Conservation (phyloP, 768 basidiomycete genomes). For the Piloderma croceum region DNA sequence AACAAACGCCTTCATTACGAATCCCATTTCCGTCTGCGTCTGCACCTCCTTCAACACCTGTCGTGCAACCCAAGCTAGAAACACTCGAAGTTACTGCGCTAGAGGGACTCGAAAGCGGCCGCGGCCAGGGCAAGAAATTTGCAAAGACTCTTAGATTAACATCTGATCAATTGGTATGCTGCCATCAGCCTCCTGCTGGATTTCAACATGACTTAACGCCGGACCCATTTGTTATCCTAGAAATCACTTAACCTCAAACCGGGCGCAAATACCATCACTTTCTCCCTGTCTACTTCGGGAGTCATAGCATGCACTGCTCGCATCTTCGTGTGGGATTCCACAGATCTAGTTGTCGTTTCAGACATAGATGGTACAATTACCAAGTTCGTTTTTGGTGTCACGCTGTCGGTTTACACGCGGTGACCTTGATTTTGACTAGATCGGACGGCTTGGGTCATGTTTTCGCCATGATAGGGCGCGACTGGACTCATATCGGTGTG, state of each 20-base stretch:
- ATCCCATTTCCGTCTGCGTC: too few relatives aligned
- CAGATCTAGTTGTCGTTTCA: conserved; percentile 85
- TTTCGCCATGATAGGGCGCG: conserved; percentile 94
- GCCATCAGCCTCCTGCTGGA: background rate
- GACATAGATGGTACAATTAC: conserved; percentile 99
- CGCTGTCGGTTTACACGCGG: background rate
- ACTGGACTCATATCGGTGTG: conserved; percentile 97
- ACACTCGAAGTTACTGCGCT: too few relatives aligned
- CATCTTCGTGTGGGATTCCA: conserved; percentile 94
- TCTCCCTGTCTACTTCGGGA: conserved; percentile 83
- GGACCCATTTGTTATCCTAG: conserved; percentile 31
- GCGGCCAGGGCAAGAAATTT: conserved; percentile 49
- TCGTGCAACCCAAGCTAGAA: conserved; percentile 26
- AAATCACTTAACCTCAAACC: conserved; percentile 80
- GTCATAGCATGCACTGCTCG: conserved; percentile 82
- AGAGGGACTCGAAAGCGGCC: background rate
- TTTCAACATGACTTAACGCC: background rate
- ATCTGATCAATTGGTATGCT: conserved; percentile 84
- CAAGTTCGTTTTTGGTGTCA: conserved; percentile 41
- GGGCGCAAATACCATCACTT: conserved; percentile 88
- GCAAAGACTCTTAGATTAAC: conserved; percentile 91
- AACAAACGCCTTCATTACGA: too few relatives aligned
- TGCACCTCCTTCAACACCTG: conserved; percentile 43
- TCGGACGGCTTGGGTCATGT: conserved; percentile 96
- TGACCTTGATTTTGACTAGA: conserved; percentile 42